Percentiles rank a stretch among this genome's conserved stretches.
phyloP scores from a whole-genome alignment of 495 filamentous ascomycete genomes.

The Durotheca rogersii region DNA sequence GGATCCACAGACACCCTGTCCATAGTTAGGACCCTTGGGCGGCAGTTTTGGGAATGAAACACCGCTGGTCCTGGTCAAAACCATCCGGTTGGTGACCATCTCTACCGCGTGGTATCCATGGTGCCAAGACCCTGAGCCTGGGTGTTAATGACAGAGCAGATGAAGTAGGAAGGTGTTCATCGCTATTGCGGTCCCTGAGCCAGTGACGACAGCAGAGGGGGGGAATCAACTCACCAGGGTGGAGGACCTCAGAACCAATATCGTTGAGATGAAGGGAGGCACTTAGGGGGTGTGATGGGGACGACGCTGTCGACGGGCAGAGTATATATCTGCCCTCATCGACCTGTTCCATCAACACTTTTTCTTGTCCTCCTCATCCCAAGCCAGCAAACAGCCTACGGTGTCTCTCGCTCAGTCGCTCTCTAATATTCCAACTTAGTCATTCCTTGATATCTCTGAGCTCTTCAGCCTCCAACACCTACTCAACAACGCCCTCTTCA shows the following conservation, averaged over 20 bases:
- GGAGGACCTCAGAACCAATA: slow-evolving; percentile 15
- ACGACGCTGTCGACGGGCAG: not conserved
- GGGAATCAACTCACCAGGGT: slow-evolving; percentile 21
- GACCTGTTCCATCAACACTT: not conserved
- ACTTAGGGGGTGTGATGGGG: slow-evolving; percentile 6
- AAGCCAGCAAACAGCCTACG: slow-evolving; percentile 27
- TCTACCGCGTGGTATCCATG: slow-evolving; percentile 14
- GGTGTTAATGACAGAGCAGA: slow-evolving; percentile 7
- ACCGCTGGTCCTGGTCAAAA: slow-evolving; percentile 10
- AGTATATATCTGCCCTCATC: slow-evolving; percentile 30
- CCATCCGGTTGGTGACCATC: slow-evolving; percentile 19
- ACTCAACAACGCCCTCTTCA: slow-evolving; percentile 8
- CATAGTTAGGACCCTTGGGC: slow-evolving; percentile 6
- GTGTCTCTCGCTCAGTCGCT: slow-evolving; percentile 30
- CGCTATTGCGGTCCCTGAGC: slow-evolving; percentile 27
- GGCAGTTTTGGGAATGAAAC: slow-evolving; percentile 12
- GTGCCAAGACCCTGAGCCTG: slow-evolving; percentile 14
- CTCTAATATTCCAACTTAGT: slow-evolving; percentile 32
- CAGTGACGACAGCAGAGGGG: slow-evolving; percentile 22
- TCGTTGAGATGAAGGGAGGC: slow-evolving; percentile 15
- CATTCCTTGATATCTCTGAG: slow-evolving; percentile 29
- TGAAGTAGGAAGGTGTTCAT: slow-evolving; percentile 19
- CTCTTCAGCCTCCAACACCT: slow-evolving; percentile 15
- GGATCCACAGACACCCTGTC: slow-evolving; percentile 8
- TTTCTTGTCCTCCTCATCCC: slow-evolving; percentile 18